These are phyloP conservation scores for Mucor indicus DNA, from an alignment of 371 early-diverging fungal genomes.

Conservation along the genomic window DNA sequence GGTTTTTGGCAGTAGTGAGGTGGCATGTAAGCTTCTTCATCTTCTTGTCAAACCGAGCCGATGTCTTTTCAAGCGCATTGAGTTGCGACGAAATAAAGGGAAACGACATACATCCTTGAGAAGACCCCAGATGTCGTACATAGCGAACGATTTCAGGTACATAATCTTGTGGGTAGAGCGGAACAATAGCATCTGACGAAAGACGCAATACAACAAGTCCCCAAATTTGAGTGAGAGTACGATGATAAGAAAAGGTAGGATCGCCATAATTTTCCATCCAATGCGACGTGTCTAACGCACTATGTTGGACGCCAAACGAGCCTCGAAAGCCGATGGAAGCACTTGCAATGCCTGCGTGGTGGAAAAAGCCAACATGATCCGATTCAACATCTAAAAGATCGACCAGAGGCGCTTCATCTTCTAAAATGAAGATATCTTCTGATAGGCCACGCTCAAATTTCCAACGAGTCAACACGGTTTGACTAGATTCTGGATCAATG, in stretches of 20 bases:
- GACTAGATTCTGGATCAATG: conserved; percentile 43
- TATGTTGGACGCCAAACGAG: conserved; percentile 49
- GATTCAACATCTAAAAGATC: conserved; percentile 29
- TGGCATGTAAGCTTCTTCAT: no score
- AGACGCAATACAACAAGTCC: conserved; percentile 30
- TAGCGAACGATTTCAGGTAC: no score
- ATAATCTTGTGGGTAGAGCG: conserved; percentile 37
- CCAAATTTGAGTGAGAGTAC: conserved; percentile 42
- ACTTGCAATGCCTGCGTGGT: conserved; percentile 58
- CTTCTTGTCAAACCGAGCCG: conserved; percentile 1
- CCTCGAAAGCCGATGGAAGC: conserved; percentile 49
- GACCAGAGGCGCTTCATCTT: conserved; percentile 14
- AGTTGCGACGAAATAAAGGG: conserved; percentile 3
- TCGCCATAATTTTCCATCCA: conserved; percentile 62
- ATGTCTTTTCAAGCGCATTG: background rate
- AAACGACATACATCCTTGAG: background rate
- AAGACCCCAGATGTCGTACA: no score
- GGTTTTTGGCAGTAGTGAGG: background rate
- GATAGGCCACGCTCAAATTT: background rate
- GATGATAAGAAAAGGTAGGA: conserved; percentile 57
- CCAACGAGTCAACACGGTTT: conserved; percentile 54
- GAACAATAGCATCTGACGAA: conserved; percentile 24
- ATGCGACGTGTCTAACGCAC: conserved; percentile 43
- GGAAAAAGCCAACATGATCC: conserved; percentile 56
- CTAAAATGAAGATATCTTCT: background rate